phyloP scores from a whole-genome alignment of 257 asterid species.

The Solanum medicagineum region DNA sequence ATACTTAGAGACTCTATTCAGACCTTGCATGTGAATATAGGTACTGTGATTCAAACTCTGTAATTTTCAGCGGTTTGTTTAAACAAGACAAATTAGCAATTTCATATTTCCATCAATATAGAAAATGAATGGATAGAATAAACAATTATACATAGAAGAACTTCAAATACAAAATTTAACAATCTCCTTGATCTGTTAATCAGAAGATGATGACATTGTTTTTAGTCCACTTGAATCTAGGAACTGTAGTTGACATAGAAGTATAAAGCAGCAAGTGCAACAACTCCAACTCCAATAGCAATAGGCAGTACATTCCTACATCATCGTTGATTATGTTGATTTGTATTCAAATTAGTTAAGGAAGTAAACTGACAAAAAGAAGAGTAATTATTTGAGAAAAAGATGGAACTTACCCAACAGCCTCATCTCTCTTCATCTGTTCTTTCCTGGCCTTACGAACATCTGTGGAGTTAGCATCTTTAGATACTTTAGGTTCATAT shows the following conservation, averaged over 20 bases:
- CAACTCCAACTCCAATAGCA: conserved; percentile 71
- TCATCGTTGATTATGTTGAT: not conserved
- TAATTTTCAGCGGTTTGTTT: not conserved
- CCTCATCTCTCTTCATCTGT: conserved; percentile 55
- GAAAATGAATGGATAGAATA: not conserved
- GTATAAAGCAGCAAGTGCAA: conserved; percentile 50
- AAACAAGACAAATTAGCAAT: not conserved
- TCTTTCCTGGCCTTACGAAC: conserved; percentile 85
- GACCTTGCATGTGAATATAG: not conserved
- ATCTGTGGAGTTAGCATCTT: conserved; percentile 42
- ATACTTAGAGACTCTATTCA: not conserved
- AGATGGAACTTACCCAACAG: conserved; percentile 45
- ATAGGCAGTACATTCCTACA: conserved; percentile 77
- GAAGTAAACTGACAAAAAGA: not conserved
- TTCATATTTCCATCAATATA: not conserved
- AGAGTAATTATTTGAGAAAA: not conserved
- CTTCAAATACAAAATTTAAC: not conserved
- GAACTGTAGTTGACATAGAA: conserved; percentile 55
- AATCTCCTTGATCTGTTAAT: not conserved
- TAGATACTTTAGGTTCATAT: conserved; percentile 56
- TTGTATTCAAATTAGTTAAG: not conserved
- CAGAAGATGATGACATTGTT: not conserved
- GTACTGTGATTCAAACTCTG: not conserved
- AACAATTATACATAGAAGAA: not conserved
- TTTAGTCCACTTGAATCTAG: conserved; percentile 1